Conservation (phyloP, 1,284 basidiomycete species). For the Microstroma glucosiphilum region DNA sequence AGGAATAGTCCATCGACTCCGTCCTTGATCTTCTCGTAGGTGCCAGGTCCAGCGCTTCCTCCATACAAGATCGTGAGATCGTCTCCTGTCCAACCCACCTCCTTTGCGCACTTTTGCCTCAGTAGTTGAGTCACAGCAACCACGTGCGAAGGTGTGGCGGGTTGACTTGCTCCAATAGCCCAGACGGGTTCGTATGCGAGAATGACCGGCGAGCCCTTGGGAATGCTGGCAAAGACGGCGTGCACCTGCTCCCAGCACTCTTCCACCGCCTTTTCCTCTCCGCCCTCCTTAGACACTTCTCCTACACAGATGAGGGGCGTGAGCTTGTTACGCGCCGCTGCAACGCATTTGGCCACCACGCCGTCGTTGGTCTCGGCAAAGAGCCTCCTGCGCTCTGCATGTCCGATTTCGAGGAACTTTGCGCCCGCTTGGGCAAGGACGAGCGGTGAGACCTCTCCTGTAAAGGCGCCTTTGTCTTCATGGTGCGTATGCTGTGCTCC, state of each 20-base stretch:
- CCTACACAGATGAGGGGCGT: slow-evolving; percentile 43
- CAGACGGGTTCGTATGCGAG: slow-evolving; percentile 46
- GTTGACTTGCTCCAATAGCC: slow-evolving; percentile 40
- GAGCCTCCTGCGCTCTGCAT: slow-evolving; percentile 36
- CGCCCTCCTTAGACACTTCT: slow-evolving; percentile 24
- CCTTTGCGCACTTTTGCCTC: slow-evolving; percentile 17
- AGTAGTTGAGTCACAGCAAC: slow-evolving; percentile 40
- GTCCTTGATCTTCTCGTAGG: slow-evolving; percentile 34
- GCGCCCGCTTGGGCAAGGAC: slow-evolving; percentile 36
- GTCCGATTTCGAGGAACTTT: slow-evolving; percentile 41
- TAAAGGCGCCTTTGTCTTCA: slow-evolving; percentile 36
- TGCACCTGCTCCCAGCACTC: slow-evolving; percentile 41
- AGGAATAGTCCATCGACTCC: slow-evolving; percentile 44
- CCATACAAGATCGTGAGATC: slow-evolving; percentile 37
- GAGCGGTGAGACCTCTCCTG: slow-evolving; percentile 40
- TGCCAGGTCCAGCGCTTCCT: slow-evolving; percentile 37
- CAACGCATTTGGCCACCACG: slow-evolving; percentile 34
- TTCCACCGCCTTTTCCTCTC: slow-evolving; percentile 25
- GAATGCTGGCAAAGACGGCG: slow-evolving; percentile 20
- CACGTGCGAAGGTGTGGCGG: slow-evolving; percentile 37
- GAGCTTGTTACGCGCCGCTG: slow-evolving; percentile 27
- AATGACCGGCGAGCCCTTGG: slow-evolving; percentile 22
- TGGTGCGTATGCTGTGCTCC: slow-evolving; percentile 41
- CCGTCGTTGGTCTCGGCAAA: slow-evolving; percentile 41
- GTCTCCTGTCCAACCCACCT: slow-evolving; percentile 15